Percentiles rank a stretch among this genome's conserved stretches.
Evolutionary conservation across 257 asterid species (phyloP).

Genomic region (Cruciata laevipes): DNA sequence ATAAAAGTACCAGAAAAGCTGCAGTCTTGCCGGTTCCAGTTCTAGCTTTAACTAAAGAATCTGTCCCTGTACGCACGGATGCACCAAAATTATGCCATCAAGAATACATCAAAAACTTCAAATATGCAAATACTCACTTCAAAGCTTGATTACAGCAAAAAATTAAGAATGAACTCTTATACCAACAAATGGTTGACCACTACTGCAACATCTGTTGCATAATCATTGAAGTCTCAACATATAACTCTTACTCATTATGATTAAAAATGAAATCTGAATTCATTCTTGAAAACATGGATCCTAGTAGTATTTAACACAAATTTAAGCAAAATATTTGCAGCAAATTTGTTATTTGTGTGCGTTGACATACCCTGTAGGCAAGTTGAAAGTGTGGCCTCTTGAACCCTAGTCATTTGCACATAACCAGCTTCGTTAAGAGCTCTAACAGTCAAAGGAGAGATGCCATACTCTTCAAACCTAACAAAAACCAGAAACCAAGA

Average conservation of each 20-base stretch:
- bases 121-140: background rate
- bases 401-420: conserved; percentile 81
- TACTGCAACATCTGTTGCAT: background rate
- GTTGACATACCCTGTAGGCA: conserved; percentile 61
- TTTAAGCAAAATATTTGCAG: background rate
- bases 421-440: conserved; percentile 87
- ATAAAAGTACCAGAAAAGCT: conserved; percentile 73
- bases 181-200: no score
- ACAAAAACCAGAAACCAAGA: conserved; percentile 15
- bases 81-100: background rate
- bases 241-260: background rate
- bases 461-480: conserved; percentile 86
- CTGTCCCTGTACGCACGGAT: conserved; percentile 46
- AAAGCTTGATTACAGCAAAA: background rate
- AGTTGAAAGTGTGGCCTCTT: conserved; percentile 77
- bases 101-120: background rate
- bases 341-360: background rate
- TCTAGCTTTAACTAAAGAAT: conserved; percentile 86
- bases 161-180: background rate
- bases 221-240: background rate
- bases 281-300: background rate
- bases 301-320: background rate
- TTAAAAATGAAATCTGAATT: background rate
- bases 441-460: conserved; percentile 61
- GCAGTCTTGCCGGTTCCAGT: conserved; percentile 93